These are phyloP conservation scores for Cryphonectria nitschkei DNA, from an alignment of 2,329 filamentous ascomycete species.

Conservation along the genomic window DNA sequence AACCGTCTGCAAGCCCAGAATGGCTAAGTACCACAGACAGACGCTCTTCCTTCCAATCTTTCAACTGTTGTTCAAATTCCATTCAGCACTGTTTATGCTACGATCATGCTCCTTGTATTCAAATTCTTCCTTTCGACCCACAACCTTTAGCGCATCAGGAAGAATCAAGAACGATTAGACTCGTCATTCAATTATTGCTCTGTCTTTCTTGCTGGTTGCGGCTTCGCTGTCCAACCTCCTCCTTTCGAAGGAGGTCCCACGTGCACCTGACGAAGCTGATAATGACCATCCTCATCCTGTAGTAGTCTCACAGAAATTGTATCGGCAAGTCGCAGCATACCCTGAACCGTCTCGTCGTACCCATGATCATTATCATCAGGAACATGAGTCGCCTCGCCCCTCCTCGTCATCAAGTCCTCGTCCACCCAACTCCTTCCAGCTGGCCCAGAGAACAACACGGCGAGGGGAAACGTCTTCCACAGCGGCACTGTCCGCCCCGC, in stretches of 20 bases:
- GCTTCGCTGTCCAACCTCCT: not conserved
- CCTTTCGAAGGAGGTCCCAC: not conserved
- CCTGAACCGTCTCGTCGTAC: not conserved
- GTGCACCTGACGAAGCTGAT: not conserved
- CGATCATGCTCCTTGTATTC: too few species aligned
- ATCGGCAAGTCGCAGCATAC: not conserved
- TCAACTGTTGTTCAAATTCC: too few species aligned
- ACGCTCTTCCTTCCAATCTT: too few species aligned
- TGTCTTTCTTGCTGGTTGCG: not conserved
- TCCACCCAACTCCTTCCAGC: conserved; percentile 14
- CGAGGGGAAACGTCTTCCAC: conserved; percentile 18
- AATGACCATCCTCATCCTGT: not conserved
- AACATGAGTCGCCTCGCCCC: not conserved
- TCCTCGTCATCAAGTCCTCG: not conserved
- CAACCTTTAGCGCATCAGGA: too few species aligned
- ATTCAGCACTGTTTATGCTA: too few species aligned
- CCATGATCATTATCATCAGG: not conserved
- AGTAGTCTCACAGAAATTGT: not conserved
- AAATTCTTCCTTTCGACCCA: too few species aligned
- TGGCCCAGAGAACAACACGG: conserved; percentile 9
- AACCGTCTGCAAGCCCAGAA: too few species aligned
- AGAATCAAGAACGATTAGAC: too few species aligned
- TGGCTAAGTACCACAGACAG: too few species aligned
- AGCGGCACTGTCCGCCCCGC: not conserved
- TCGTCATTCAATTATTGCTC: not conserved